Evolutionary conservation across 805 yeast species (phyloP), one percentile per base, ranked within the genome.

Genomic region (Suhomyces faveliae): DNA sequence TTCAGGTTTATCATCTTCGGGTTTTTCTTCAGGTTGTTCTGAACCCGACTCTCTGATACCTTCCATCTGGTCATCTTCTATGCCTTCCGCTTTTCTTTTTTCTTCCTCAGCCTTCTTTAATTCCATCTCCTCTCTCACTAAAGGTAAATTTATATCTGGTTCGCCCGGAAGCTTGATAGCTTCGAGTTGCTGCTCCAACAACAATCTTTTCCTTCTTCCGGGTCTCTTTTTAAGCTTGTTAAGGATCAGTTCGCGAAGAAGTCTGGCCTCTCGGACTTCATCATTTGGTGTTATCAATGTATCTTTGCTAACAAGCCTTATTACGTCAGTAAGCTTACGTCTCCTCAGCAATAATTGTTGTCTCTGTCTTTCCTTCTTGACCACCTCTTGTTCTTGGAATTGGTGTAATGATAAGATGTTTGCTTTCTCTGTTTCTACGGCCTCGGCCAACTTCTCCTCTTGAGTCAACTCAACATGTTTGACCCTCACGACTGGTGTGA

Each of bases 321-420:
- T 61, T 8, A 84, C 81, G 46, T 86, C 77, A 2, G 71, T 71
- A 55, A 94, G 66, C 57, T 80, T 81, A 37, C 71, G 72, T 52
- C 91, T 79, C 56, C 77, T 81, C 59, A 85, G 85, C 49, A 81
- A 74, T 63, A 87, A 80, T 50, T 87, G 68, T 40, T 85, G 89
- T 47, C 91, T 72, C 59, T 91, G 92, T 46, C 78, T 79, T 62
- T 85, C 84, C 62, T 89, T 89, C 58, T 89, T 84, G 41, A 81
- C 84, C 37, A 85, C 71, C 62, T 94, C 99, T 60, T 88, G 92
- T 57, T 91, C 95, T 57, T 85, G 81, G 61, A 87, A 94, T 57
- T 79, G 74, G 52, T 86, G 82, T 54, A 94, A 71, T 2, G 97
- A 86, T 22, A 80, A 71, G 2, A 82, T 70, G 63, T 94, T 94